phyloP scores from a whole-genome alignment of 2,329 filamentous ascomycete genomes.

The Amesomyces nigricolor region DNA sequence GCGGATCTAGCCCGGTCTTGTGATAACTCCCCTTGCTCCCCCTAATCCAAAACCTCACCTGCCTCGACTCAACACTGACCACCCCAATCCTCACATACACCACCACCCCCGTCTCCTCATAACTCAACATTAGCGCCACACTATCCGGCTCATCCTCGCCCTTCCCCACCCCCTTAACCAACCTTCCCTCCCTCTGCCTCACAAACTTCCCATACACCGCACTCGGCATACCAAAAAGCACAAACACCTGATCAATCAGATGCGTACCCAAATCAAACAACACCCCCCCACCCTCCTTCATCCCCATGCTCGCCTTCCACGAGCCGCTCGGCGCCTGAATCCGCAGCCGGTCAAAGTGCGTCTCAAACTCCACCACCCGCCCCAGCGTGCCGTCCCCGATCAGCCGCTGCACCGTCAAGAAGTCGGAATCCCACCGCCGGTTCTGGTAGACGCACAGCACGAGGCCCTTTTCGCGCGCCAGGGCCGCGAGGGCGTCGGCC shows the following conservation, averaged over 20 bases:
- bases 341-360: constrained; percentile 73
- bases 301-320: constrained; percentile 62
- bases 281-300: constrained; percentile 58
- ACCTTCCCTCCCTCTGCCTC: constrained; percentile 52
- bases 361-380: constrained; percentile 70
- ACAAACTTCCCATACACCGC: constrained; percentile 62
- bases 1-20: constrained; percentile 65
- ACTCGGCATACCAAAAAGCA: constrained; percentile 63
- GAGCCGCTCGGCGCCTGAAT: constrained; percentile 49
- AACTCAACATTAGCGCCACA: constrained; percentile 61
- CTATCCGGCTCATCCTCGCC: constrained; percentile 51
- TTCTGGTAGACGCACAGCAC: constrained; percentile 69
- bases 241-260: constrained; percentile 68
- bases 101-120: constrained; percentile 53
- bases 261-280: constrained; percentile 74
- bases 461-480: constrained; percentile 46
- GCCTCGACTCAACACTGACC: constrained; percentile 61
- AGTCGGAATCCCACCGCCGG: constrained; percentile 73
- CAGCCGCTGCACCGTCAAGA: constrained; percentile 61
- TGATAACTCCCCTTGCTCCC: constrained; percentile 69
- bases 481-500: constrained; percentile 55
- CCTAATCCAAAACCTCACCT: constrained; percentile 71
- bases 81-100: constrained; percentile 65
- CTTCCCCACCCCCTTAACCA: constrained; percentile 26
- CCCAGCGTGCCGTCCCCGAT: constrained; percentile 56